These are phyloP conservation scores for Dichotomopilus funicola DNA, from an alignment of 2,329 filamentous ascomycete genomes.

Conservation along the genomic window DNA sequence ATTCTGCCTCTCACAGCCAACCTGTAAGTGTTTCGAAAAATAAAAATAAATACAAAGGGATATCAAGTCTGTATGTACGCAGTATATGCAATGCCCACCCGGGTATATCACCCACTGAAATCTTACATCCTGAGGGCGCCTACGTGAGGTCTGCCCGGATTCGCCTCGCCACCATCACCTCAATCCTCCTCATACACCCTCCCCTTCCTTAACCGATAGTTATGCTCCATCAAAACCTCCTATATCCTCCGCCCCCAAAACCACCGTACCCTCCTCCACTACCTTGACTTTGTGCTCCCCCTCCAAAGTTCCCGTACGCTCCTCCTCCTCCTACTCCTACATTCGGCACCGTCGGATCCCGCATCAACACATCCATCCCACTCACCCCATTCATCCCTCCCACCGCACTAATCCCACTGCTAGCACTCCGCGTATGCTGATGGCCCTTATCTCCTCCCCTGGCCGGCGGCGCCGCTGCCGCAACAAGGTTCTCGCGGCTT, in stretches of 20 bases:
- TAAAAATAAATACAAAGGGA: too few species aligned
- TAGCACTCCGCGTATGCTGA: too few species aligned
- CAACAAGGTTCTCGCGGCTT: constrained; percentile 35
- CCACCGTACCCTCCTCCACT: constrained; percentile 1
- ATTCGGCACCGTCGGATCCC: constrained; percentile 32
- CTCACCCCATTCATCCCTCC: constrained; percentile 19
- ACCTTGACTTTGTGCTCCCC: not conserved
- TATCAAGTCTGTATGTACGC: too few species aligned
- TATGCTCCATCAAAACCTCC: not conserved
- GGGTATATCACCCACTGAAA: too few species aligned
- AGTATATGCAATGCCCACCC: too few species aligned
- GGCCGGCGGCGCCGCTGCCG: constrained; percentile 33
- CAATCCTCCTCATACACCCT: not conserved
- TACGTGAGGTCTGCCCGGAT: too few species aligned
- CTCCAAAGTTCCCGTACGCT: not conserved
- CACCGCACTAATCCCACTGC: too few species aligned
- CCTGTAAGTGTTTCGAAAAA: too few species aligned
- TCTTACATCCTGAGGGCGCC: too few species aligned
- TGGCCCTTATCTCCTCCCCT: too few species aligned
- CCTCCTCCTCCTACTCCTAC: constrained; percentile 19
- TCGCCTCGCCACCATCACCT: not conserved
- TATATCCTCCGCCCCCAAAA: constrained; percentile 4
- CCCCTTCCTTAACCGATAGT: not conserved
- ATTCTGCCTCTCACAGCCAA: too few species aligned
- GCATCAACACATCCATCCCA: constrained; percentile 22